Percentiles rank a stretch among this genome's conserved stretches.
phyloP scores from a whole-genome alignment of 495 filamentous ascomycete species.

The Lophiostoma macrostomum region DNA sequence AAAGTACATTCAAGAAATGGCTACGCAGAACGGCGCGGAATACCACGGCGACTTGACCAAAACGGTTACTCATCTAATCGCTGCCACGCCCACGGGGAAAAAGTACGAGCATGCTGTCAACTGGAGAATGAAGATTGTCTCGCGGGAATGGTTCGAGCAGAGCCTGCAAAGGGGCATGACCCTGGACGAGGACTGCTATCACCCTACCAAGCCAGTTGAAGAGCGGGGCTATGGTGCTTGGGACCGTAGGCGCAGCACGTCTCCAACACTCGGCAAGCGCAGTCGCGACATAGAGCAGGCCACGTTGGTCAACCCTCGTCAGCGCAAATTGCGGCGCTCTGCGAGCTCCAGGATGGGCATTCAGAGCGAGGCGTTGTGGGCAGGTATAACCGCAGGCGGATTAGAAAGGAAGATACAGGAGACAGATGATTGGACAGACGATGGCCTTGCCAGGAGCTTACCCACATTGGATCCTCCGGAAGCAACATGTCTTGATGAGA shows the following conservation, averaged over 20 bases:
- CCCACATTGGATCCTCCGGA: too few relatives aligned
- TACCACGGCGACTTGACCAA: constrained; percentile 86
- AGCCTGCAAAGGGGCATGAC: constrained; percentile 90
- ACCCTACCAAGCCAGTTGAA: constrained; percentile 63
- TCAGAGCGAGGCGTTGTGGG: constrained; percentile 82
- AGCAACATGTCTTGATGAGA: background rate
- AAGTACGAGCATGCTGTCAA: constrained; percentile 82
- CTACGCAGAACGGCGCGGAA: constrained; percentile 66
- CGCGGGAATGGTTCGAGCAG: constrained; percentile 79
- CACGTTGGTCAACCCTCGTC: constrained; percentile 8
- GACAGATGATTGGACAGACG: constrained; percentile 37
- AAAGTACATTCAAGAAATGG: constrained; percentile 60
- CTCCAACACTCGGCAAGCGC: constrained; percentile 30
- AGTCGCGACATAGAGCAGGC: constrained; percentile 9
- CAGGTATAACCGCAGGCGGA: constrained; percentile 69
- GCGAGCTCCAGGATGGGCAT: constrained; percentile 28
- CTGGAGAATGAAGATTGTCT: constrained; percentile 76
- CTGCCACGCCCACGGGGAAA: constrained; percentile 69
- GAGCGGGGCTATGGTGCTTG: constrained; percentile 78
- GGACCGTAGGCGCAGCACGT: constrained; percentile 45
- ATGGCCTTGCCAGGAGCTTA: background rate
- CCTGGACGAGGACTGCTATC: constrained; percentile 77
- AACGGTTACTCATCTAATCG: constrained; percentile 81
- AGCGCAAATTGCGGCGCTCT: constrained; percentile 30
- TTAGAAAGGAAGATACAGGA: constrained; percentile 41